These are phyloP conservation scores for Stagonosporopsis vannaccii DNA, from an alignment of 2,329 filamentous ascomycete species.

Conservation along the genomic window DNA sequence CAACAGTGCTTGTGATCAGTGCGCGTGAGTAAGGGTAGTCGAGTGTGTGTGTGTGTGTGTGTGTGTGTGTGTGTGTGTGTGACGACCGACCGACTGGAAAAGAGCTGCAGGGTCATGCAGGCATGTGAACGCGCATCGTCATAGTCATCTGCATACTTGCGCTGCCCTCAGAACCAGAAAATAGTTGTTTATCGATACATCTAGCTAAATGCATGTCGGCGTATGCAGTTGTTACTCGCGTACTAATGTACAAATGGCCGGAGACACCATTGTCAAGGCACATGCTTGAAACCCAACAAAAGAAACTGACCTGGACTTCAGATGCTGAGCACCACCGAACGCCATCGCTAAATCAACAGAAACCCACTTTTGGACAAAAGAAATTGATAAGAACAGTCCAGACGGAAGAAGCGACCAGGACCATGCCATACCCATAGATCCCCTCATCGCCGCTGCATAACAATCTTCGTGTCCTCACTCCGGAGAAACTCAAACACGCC, in stretches of 20 bases:
- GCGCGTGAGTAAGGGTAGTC: slow-evolving; percentile 1
- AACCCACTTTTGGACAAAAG: slow-evolving; percentile 14
- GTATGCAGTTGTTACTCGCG: background rate
- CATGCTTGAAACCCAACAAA: background rate
- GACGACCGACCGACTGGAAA: background rate
- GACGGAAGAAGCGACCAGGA: background rate
- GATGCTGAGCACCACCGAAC: slow-evolving; percentile 20
- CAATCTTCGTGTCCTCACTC: slow-evolving; percentile 43
- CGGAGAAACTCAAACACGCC: slow-evolving; percentile 43
- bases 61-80: background rate
- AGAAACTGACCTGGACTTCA: background rate
- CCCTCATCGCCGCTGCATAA: slow-evolving; percentile 34
- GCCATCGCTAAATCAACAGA: slow-evolving; percentile 34
- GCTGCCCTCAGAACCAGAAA: background rate
- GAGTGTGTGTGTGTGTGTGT: too few relatives aligned
- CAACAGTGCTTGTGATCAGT: background rate
- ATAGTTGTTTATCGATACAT: background rate
- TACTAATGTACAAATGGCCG: background rate
- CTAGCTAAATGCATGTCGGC: background rate
- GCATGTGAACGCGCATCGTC: background rate
- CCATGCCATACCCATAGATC: background rate
- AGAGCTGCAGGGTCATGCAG: slow-evolving; percentile 2
- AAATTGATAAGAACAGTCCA: background rate
- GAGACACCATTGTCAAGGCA: background rate
- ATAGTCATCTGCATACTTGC: background rate